Base-by-base conservation (phyloP, 148 eudicot species). In the Cornus controversa region DNA sequence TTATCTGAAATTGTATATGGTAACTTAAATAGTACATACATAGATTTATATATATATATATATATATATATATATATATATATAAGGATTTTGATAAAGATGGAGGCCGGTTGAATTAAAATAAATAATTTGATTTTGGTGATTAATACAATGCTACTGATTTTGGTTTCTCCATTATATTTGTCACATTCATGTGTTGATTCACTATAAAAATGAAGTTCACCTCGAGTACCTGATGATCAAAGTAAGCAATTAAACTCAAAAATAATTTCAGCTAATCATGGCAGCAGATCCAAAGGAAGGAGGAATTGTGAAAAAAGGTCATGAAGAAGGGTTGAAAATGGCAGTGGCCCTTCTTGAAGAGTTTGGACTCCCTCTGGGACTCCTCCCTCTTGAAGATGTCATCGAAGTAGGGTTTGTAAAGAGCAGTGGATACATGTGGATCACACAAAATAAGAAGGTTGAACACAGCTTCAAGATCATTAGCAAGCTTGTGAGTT, bases 331-430 rank as follows among this genome's bases (percentile, higher is more conserved):
- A 63, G 87, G 87, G 29, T 58, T 81, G 1, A 85, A 85, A 72
- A 57, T 81, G 73, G 87, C 87, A 4, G 31, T 23, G 13, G 57
- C 84, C 24, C 65, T 85, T 54, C 82, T 82, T 23, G 78, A 85
- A 76, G 87, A 85, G 16, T 75, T 75, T 54, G 84, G 69, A 66
- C 84, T 81, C 45, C 87, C 87, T n/a, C 5, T 74, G 18, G 87
- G 87, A 1, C 87, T 84, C 67, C 82, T 84, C 27, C 84, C 87
- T 13, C 77, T 84, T 0, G 82, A 64, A 0, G 82, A 79, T 3
- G 84, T 85, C 15, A 69, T 85, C 23, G 84, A 85, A 85, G 87
- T 85, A 54, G 87, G 87, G 24, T 81, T 81, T 23, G 84, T 84
- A 57, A 81, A 75, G 29, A 75, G 75, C 82, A 78, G 78, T 3